Base-by-base conservation (phyloP, 768 basidiomycete species). In the Hericium alpestre region DNA sequence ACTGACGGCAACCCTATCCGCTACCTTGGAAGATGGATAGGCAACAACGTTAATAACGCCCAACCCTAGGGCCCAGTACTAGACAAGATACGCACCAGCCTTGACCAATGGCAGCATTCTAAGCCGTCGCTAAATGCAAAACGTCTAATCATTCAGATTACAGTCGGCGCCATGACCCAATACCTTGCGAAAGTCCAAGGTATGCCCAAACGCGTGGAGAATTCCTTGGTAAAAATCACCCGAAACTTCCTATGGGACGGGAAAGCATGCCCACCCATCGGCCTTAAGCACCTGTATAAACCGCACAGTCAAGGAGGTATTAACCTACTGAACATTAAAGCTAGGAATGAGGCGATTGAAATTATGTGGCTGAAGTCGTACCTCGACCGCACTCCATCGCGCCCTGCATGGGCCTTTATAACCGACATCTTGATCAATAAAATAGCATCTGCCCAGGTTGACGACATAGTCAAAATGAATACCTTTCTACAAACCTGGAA, bases 141-240 rank as follows among this genome's bases (percentile, higher is more conserved):
- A 23, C 38, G 57, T 38, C 56, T 65, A n/a, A 60, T 66, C 4
- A 49, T 64, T 0, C 63, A 68, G 41, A 64, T 65, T 61, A 39
- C 62, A 1, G 56, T 66, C 3, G 66, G 62, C 0, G 64, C 63
- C 0, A 64, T 57, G 56, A 65, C 67, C 2, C 70, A 71, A 56
- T 69, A 63, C 58, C 56, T 67, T 0, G 61, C 67, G 1, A 58
- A 56, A 8, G 64, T 65, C 0, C 67, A 68, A 54, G 65, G 68
- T 1, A 69, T 69, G 68, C 68, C 66, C 1, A 52, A 48, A 37
- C 2, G 8, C 1, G 48, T 61, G 0, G 60, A 61, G 39, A 56
- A 51, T 0, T 0, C 18, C 2, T 8, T 58, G 15, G 18, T 38
- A 9, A 52, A 50, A 46, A n/a, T 47, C 1, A 57, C 57, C 0